These are phyloP conservation scores for Thermothielavioides terrestris DNA, from an alignment of 495 filamentous ascomycete genomes.

Conservation along the genomic window DNA sequence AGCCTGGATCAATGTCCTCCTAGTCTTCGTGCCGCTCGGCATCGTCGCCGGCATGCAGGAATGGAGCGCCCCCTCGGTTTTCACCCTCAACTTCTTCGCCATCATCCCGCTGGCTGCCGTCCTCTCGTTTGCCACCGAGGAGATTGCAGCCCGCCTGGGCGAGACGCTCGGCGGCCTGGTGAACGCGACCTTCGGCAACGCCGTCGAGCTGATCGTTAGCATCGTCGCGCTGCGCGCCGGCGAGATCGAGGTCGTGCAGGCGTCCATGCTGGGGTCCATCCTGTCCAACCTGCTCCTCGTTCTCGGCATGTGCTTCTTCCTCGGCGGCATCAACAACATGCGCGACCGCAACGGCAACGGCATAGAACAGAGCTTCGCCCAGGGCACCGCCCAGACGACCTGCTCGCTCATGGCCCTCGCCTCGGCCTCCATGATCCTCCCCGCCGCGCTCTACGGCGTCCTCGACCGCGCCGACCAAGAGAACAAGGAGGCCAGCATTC, in stretches of 20 bases:
- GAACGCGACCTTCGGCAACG: constrained; percentile 97
- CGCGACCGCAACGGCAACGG: constrained; percentile 33
- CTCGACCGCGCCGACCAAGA: constrained; percentile 26
- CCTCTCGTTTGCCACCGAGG: constrained; percentile 91
- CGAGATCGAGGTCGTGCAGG: constrained; percentile 91
- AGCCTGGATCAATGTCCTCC: constrained; percentile 76
- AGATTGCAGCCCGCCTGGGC: constrained; percentile 73
- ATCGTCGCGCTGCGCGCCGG: constrained; percentile 79
- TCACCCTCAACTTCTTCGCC: constrained; percentile 87
- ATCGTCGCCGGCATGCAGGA: constrained; percentile 65
- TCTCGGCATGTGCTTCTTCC: constrained; percentile 92
- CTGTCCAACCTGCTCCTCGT: constrained; percentile 93
- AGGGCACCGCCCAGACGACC: constrained; percentile 86
- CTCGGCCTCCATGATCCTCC: constrained; percentile 86
- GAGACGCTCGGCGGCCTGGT: constrained; percentile 86
- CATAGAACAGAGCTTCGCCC: constrained; percentile 69
- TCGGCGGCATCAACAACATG: constrained; percentile 63
- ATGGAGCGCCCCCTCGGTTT: constrained; percentile 70
- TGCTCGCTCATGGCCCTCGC: constrained; percentile 93
- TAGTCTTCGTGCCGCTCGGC: constrained; percentile 84
- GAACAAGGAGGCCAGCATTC: constrained; percentile 54
- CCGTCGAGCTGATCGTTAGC: constrained; percentile 96
- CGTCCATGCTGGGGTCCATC: constrained; percentile 96
- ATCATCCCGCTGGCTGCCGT: constrained; percentile 91
- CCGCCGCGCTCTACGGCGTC: constrained; percentile 56